Evolutionary conservation across 2,329 filamentous ascomycete genomes (phyloP).

Genomic region (Colletotrichum melonis): DNA sequence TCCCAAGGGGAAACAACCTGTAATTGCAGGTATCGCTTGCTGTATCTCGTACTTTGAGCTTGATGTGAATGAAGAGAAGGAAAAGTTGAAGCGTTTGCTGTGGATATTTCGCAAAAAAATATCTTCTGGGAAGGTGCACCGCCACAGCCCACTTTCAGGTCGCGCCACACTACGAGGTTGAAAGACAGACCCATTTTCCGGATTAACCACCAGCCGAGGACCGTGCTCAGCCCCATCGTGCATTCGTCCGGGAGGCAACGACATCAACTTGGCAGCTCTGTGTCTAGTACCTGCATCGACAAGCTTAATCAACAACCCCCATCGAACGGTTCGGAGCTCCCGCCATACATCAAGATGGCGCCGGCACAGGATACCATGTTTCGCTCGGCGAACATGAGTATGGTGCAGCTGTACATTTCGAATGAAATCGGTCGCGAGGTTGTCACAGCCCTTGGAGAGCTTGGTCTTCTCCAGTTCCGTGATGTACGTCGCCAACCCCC

Average conservation of each 20-base stretch:
- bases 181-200: background rate
- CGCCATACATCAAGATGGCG: constrained; percentile 63
- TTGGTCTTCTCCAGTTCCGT: constrained; percentile 95
- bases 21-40: background rate
- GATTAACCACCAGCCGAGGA: constrained; percentile 5
- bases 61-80: background rate
- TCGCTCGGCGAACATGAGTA: constrained; percentile 99
- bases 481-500: constrained; percentile 74
- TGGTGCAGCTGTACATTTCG: constrained; percentile 99
- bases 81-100: background rate
- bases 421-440: constrained; percentile 99
- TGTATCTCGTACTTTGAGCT: background rate
- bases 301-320: constrained; percentile 34
- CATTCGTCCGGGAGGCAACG: constrained; percentile 33
- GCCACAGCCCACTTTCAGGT: constrained; percentile 11
- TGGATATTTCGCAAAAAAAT: constrained; percentile 28
- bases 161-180: constrained; percentile 2
- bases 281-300: constrained; percentile 29
- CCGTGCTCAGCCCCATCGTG: constrained; percentile 16
- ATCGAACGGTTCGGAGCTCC: constrained; percentile 36
- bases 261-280: constrained; percentile 38
- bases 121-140: constrained; percentile 10
- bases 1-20: background rate
- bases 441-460: constrained; percentile 94
- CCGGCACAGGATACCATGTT: constrained; percentile 90